phyloP scores from a whole-genome alignment of 108 stramenopile species.

The Chaetoceros tenuissimus region DNA sequence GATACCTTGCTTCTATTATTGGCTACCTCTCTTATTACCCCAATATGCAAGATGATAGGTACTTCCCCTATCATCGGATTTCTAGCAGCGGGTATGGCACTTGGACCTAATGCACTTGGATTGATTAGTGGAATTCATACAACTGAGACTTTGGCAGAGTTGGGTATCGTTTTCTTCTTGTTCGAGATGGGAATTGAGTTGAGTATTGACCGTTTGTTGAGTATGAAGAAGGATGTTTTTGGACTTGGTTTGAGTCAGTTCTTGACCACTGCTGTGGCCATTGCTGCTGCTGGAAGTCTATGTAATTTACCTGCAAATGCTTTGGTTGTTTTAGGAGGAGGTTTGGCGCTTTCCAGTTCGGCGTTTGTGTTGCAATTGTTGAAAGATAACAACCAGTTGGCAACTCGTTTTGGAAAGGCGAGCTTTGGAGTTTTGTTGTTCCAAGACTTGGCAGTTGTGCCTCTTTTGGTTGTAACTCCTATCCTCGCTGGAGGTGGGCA shows the following conservation, averaged over 20 bases:
- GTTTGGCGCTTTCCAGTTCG: conserved; percentile 80
- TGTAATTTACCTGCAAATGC: conserved; percentile 61
- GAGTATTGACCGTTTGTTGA: conserved; percentile 72
- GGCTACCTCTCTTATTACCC: conserved; percentile 77
- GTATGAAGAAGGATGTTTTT: conserved; percentile 84
- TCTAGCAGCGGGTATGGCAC: conserved; percentile 61
- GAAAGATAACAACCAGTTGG: conserved; percentile 80
- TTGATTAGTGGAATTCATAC: conserved; percentile 64
- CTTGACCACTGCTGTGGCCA: conserved; percentile 50
- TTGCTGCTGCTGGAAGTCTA: conserved; percentile 23
- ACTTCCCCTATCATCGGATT: conserved; percentile 89
- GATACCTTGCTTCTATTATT: conserved; percentile 78
- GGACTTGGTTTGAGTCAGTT: conserved; percentile 86
- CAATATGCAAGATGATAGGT: conserved; percentile 66
- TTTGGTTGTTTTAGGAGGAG: conserved; percentile 79
- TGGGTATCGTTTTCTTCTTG: conserved; percentile 93
- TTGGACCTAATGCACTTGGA: conserved; percentile 79
- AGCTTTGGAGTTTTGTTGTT: conserved; percentile 89
- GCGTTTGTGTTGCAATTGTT: conserved; percentile 91
- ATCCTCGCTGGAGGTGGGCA: conserved; percentile 63
- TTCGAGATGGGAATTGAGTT: conserved; percentile 96
- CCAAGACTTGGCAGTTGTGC: conserved; percentile 91
- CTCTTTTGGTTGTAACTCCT: conserved; percentile 84
- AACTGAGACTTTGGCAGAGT: conserved; percentile 82
- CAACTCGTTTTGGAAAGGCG: conserved; percentile 74